These are phyloP conservation scores for Chlamydomonas schloesseri DNA, from an alignment of 139 green algal species.

Conservation along the genomic window DNA sequence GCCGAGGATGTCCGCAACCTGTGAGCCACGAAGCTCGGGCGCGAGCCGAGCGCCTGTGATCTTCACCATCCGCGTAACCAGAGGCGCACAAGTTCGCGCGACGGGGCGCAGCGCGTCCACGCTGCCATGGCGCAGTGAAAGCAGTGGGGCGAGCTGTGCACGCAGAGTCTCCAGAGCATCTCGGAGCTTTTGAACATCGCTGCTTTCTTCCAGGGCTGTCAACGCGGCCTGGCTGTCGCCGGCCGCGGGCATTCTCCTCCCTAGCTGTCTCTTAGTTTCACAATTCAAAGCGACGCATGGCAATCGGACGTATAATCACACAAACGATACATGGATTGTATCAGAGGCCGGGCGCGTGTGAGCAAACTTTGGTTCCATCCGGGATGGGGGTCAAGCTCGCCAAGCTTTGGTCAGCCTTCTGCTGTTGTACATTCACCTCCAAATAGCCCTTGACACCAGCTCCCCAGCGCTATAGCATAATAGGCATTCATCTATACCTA, in stretches of 20 bases:
- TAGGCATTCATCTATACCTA: too few species aligned
- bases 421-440: too few species aligned
- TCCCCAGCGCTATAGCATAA: too few species aligned
- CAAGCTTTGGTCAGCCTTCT: too few species aligned
- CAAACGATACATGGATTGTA: too few species aligned
- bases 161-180: not conserved
- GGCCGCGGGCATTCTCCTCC: not conserved
- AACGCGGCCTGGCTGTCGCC: too few species aligned
- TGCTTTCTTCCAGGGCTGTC: not conserved
- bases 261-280: not conserved
- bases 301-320: too few species aligned
- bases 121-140: not conserved
- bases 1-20: not conserved
- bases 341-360: too few species aligned
- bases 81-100: not conserved
- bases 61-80: conserved; percentile 4
- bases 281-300: not conserved
- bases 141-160: not conserved
- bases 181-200: not conserved
- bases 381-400: too few species aligned
- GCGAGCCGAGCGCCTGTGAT: not conserved
- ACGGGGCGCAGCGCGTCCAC: conserved; percentile 7
- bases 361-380: too few species aligned
- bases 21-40: not conserved
- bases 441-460: too few species aligned